phyloP scores from a whole-genome alignment of 225 moss, liverwort and hornwort species.

The Asterella californica region DNA sequence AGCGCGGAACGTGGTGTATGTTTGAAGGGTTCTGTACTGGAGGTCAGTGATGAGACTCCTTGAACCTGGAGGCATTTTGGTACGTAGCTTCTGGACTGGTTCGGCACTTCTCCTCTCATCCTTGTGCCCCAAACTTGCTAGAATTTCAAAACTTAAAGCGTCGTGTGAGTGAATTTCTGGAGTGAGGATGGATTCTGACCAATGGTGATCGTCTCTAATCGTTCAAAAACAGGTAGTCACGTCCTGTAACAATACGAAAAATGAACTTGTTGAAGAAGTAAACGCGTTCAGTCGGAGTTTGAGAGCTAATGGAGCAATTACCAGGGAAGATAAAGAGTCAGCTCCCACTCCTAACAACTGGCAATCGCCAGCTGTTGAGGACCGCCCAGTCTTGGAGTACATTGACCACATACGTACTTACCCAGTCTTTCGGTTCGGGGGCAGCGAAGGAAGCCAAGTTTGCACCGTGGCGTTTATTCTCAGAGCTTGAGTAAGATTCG shows the following conservation, averaged over 20 bases:
- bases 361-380: conserved; percentile 19
- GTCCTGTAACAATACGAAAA: conserved; percentile 87
- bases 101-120: background rate
- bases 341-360: conserved; percentile 18
- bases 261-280: conserved; percentile 90
- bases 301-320: conserved; percentile 41
- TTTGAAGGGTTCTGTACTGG: conserved; percentile 42
- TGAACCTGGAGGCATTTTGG: conserved; percentile 48
- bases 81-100: conserved; percentile 13
- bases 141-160: background rate
- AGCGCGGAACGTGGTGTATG: background rate
- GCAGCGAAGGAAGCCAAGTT: conserved; percentile 78
- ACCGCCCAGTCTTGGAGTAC: conserved; percentile 57
- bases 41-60: conserved; percentile 37
- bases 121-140: background rate
- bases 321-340: conserved; percentile 52
- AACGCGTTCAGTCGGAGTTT: conserved; percentile 46
- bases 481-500: conserved; percentile 15
- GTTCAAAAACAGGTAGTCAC: conserved; percentile 56
- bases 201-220: background rate
- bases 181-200: background rate
- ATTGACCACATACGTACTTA: conserved; percentile 88
- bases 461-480: conserved; percentile 75
- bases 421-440: conserved; percentile 84
- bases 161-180: background rate